phyloP scores from a whole-genome alignment of 352 stramenopile species.

The Phytopythium montanum region DNA sequence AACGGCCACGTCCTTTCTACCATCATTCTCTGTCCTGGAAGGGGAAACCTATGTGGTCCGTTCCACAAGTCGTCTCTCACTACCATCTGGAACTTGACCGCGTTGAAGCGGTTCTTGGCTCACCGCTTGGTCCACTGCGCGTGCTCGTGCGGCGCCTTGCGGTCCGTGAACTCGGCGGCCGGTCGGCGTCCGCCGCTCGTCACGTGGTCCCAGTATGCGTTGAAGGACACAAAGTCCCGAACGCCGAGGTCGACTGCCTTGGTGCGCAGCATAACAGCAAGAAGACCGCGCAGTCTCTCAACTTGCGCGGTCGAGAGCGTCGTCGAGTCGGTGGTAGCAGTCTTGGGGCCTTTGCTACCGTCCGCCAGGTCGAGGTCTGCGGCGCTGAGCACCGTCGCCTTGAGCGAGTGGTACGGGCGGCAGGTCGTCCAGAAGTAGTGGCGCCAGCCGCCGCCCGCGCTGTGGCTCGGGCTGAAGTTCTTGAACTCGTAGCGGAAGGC shows the following conservation, averaged over 20 bases:
- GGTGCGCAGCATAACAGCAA: constrained; percentile 77
- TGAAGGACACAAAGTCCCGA: constrained; percentile 78
- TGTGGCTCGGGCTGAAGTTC: constrained; percentile 71
- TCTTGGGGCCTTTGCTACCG: constrained; percentile 21
- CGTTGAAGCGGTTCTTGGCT: too few species aligned
- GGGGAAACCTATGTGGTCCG: too few species aligned
- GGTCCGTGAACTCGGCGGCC: constrained; percentile 73
- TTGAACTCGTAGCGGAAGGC: constrained; percentile 81
- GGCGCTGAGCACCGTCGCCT: constrained; percentile 54
- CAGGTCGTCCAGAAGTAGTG: constrained; percentile 70
- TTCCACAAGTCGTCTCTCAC: too few species aligned
- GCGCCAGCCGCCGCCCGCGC: constrained; percentile 43
- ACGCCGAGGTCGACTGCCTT: constrained; percentile 69
- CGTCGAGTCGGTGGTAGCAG: constrained; percentile 12
- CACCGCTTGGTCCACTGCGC: constrained; percentile 58
- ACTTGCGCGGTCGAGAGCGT: constrained; percentile 50
- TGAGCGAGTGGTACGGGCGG: constrained; percentile 64
- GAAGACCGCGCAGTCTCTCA: constrained; percentile 53
- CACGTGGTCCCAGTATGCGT: constrained; percentile 81
- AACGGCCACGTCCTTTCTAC: too few species aligned
- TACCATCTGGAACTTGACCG: too few species aligned
- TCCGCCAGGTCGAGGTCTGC: constrained; percentile 59
- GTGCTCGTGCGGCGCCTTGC: constrained; percentile 84
- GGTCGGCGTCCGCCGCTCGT: constrained; percentile 59
- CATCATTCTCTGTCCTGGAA: not conserved